phyloP scores from a whole-genome alignment of 176 grass and related monocot species.

The Aegilops umbellulata region DNA sequence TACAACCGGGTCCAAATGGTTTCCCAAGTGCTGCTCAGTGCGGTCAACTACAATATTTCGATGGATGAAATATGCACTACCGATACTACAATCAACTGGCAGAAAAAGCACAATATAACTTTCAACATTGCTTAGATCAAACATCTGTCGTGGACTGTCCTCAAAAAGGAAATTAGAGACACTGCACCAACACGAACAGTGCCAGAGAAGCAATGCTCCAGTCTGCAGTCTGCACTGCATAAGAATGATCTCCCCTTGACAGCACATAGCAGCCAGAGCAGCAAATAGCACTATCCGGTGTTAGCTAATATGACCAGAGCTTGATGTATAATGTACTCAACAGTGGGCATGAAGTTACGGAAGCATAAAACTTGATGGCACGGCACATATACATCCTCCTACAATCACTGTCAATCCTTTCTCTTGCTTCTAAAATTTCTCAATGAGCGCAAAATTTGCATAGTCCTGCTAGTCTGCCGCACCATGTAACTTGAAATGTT shows the following conservation, averaged over 20 bases:
- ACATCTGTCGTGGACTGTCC: background rate
- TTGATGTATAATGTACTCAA: background rate
- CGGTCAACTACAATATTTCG: background rate
- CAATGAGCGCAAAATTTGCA: background rate
- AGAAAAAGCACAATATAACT: background rate
- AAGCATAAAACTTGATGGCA: background rate
- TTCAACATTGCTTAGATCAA: background rate
- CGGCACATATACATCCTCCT: background rate
- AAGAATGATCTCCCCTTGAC: background rate
- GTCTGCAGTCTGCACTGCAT: background rate
- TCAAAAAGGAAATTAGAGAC: background rate
- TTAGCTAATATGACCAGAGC: background rate
- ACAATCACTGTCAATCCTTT: background rate
- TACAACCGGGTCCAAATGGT: background rate
- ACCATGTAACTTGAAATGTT: background rate
- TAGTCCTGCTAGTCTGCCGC: background rate
- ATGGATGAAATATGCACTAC: background rate
- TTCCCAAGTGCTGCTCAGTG: too few species aligned
- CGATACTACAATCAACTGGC: background rate
- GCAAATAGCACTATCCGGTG: background rate
- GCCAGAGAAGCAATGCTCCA: background rate
- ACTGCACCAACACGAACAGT: background rate
- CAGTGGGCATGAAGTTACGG: background rate
- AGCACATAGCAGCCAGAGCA: background rate
- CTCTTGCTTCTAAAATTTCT: background rate